Evolutionary conservation across 2,329 filamentous ascomycete species (phyloP).

Genomic region (Orbilia javanica): DNA sequence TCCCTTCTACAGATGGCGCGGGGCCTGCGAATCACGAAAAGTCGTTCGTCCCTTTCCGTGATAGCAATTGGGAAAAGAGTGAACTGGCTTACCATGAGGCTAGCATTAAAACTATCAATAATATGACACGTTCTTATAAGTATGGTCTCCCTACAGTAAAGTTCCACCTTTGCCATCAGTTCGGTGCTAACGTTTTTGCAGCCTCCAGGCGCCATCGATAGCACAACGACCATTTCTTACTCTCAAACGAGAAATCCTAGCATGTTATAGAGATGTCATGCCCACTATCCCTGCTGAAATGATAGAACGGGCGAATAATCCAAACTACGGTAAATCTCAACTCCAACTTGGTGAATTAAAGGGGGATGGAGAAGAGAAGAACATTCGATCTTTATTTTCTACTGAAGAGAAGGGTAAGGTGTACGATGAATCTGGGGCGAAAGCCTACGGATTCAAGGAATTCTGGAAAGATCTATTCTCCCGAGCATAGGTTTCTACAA

Average conservation of each 20-base stretch:
- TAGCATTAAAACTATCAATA: conserved; percentile 82
- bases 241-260: conserved; percentile 82
- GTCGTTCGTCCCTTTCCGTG: conserved; percentile 76
- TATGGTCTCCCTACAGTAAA: background rate
- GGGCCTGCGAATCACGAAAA: conserved; percentile 32
- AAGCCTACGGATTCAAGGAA: conserved; percentile 84
- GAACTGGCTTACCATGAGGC: conserved; percentile 82
- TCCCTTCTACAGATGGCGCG: background rate
- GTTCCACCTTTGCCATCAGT: background rate
- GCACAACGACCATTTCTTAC: conserved; percentile 93
- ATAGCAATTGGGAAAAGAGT: conserved; percentile 78
- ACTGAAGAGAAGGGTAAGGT: conserved; percentile 72
- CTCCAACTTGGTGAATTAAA: conserved; percentile 38
- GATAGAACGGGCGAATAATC: conserved; percentile 66
- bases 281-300: conserved; percentile 80
- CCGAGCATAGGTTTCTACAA: background rate
- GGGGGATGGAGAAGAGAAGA: conserved; percentile 65
- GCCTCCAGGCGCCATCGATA: conserved; percentile 86
- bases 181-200: background rate
- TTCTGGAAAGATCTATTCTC: conserved; percentile 85
- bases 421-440: conserved; percentile 78
- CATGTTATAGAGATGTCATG: conserved; percentile 88
- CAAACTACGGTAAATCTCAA: conserved; percentile 47
- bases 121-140: conserved; percentile 87
- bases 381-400: conserved; percentile 75